A percentile compares a stretch with the other conserved stretches of the same genome.
phyloP scores from a whole-genome alignment of 371 early-diverging fungal genomes.

The Mucor irregularis region DNA sequence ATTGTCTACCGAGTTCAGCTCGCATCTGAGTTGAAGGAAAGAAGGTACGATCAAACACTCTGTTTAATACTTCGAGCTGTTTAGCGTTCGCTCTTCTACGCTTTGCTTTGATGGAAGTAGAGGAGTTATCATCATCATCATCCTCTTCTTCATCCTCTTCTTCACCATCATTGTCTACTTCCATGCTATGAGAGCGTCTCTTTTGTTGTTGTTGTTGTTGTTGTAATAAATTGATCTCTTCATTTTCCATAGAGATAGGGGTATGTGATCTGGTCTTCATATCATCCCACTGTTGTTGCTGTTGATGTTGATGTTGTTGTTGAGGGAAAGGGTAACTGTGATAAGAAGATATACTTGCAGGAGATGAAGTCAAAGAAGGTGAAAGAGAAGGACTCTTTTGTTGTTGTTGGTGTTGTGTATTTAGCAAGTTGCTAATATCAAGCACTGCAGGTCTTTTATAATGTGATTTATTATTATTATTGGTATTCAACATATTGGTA shows the following conservation, averaged over 20 bases:
- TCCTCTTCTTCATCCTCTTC: conserved; percentile 9
- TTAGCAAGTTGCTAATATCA: conserved; percentile 35
- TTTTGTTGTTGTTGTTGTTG: too few relatives aligned
- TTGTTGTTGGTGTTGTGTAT: conserved; percentile 5
- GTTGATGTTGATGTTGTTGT: background rate
- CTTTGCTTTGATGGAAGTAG: conserved; percentile 45
- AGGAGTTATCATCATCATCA: conserved; percentile 24
- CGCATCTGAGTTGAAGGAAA: conserved; percentile 79
- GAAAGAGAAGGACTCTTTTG: conserved; percentile 32
- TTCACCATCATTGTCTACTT: background rate
- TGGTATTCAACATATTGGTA: conserved; percentile 22
- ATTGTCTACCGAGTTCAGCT: conserved; percentile 79
- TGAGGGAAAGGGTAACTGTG: conserved; percentile 30
- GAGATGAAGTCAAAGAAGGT: conserved; percentile 36
- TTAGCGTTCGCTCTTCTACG: conserved; percentile 54
- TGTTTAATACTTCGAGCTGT: conserved; percentile 56
- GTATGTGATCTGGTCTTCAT: conserved; percentile 8
- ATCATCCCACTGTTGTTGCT: conserved; percentile 13
- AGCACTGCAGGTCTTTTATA: conserved; percentile 40
- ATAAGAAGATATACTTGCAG: conserved; percentile 30
- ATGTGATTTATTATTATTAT: conserved; percentile 5
- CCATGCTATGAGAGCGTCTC: too few relatives aligned
- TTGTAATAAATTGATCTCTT: conserved; percentile 2
- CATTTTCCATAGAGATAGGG: conserved; percentile 11
- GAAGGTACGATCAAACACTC: conserved; percentile 59